Evolutionary conservation across 495 filamentous ascomycete species (phyloP), one percentile per base, ranked within the genome.

Genomic region (Cudoniella acicularis): DNA sequence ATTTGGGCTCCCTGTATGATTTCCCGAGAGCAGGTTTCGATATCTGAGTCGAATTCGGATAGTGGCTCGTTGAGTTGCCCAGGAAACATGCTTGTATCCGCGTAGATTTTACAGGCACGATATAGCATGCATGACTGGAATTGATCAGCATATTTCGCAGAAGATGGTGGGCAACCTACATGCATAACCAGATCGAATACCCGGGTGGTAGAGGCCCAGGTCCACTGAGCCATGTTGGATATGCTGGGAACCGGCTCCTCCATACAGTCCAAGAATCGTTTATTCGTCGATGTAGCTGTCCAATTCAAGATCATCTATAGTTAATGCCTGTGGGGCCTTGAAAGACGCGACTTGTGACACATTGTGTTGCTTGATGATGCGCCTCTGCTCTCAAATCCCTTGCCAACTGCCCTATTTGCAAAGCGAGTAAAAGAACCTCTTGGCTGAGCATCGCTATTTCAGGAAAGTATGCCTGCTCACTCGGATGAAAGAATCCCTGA

Each of bases 71-170:
- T 77, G 63, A 45, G 40, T 55, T 55, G 52, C 10, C 30, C 30
- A 36, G 30, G 6, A 36, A 75, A 79, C 66, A 81, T 75, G 64
- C 73, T 76, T 10, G 74, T 79, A 49, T 74, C 73, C 22, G 76
- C 79, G 58, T 80, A 79, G 40, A 82, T 70, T 3, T 80, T 66
- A 40, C 69, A 75, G 16, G 70, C 70, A 51, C 78, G 76, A 59
- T 77, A 81, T 1, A 82, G 69, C n/a, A 74, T 67, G 10, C 68
- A 26, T 25, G 49, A 22, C 49, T 52, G 17, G 16, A 17, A 26
- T 11, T 22, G n/a, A 24, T 25, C 9, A 52, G 49, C 22, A n/a
- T 41, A n/a, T 26, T 36, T n/a, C 8, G 17, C n/a, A 36, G n/a
- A 48, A 80, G 73, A 22, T 22, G n/a, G n/a, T 17, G 45, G 45